Conservation (phyloP, 2,329 filamentous ascomycete species). For the Cladosporium phlei region DNA sequence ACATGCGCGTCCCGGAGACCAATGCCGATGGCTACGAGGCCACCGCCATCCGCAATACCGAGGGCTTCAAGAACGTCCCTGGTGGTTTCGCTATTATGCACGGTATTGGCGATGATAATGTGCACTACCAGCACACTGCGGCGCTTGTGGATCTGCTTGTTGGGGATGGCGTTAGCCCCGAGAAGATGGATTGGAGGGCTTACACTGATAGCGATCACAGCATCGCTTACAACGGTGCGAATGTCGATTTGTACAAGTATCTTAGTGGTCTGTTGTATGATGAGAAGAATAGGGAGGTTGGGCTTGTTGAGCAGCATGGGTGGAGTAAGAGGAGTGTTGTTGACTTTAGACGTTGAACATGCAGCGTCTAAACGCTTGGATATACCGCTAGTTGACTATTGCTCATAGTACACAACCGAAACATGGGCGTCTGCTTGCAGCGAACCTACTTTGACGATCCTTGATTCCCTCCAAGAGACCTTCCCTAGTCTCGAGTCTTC, state of each 20-base stretch:
- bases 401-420: too few relatives aligned
- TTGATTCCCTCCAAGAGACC: too few relatives aligned
- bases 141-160: conserved; percentile 59
- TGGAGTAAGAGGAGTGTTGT: conserved; percentile 40
- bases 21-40: conserved; percentile 59
- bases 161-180: conserved; percentile 53
- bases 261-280: conserved; percentile 57
- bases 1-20: conserved; percentile 59
- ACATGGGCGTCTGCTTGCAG: too few relatives aligned
- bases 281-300: conserved; percentile 52
- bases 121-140: conserved; percentile 64
- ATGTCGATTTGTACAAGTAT: conserved; percentile 57
- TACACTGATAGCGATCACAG: conserved; percentile 63
- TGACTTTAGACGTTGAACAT: conserved; percentile 13
- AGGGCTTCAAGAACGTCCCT: conserved; percentile 58
- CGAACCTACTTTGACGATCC: too few relatives aligned
- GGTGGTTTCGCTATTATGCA: conserved; percentile 61
- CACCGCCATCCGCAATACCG: conserved; percentile 54
- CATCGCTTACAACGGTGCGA: conserved; percentile 55
- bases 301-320: conserved; percentile 37
- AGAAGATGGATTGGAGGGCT: conserved; percentile 59
- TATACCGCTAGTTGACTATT: too few relatives aligned
- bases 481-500: too few relatives aligned
- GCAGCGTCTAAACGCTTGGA: too few relatives aligned
- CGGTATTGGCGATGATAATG: conserved; percentile 66